Evolutionary conservation across 1,139 yeast species (phyloP).

Genomic region (Eremothecium sinecaudum): DNA sequence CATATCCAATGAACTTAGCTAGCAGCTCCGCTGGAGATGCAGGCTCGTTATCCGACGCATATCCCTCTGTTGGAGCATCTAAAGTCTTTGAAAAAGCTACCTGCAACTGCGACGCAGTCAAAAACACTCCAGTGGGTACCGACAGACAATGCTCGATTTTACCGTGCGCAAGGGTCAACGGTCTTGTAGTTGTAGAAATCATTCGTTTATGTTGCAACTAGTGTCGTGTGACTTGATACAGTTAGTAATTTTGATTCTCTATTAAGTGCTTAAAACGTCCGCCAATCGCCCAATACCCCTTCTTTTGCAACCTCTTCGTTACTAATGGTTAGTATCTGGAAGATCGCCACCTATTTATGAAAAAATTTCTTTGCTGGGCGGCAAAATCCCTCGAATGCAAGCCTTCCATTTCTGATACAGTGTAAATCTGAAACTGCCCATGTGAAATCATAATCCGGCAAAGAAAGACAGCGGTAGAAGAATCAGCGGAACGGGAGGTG

Average conservation of each 20-base stretch:
- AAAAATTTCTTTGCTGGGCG: neutral
- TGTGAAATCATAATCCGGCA: no score
- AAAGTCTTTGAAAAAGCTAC: slow-evolving; percentile 73
- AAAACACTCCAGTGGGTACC: slow-evolving; percentile 74
- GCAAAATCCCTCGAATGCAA: neutral
- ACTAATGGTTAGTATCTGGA: neutral
- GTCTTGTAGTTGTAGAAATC: slow-evolving; percentile 45
- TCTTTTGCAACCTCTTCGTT: neutral
- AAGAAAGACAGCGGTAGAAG: no score
- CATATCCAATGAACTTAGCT: slow-evolving; percentile 75
- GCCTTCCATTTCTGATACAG: no score
- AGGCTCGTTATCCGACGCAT: slow-evolving; percentile 83
- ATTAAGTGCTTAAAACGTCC: no score
- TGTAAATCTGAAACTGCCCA: no score
- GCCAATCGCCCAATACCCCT: no score
- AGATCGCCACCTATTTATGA: neutral
- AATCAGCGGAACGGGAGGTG: no score
- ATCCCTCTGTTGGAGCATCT: slow-evolving; percentile 76
- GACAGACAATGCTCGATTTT: slow-evolving; percentile 77
- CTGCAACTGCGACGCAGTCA: slow-evolving; percentile 76
- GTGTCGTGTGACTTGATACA: neutral
- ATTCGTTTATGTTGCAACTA: slow-evolving; percentile 7
- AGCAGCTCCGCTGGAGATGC: slow-evolving; percentile 78
- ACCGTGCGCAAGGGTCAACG: slow-evolving; percentile 78
- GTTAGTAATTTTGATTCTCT: no score